A percentile compares a stretch with the other conserved stretches of the same genome.
Conservation (phyloP, 768 basidiomycete genomes). For the Russula foetens region DNA sequence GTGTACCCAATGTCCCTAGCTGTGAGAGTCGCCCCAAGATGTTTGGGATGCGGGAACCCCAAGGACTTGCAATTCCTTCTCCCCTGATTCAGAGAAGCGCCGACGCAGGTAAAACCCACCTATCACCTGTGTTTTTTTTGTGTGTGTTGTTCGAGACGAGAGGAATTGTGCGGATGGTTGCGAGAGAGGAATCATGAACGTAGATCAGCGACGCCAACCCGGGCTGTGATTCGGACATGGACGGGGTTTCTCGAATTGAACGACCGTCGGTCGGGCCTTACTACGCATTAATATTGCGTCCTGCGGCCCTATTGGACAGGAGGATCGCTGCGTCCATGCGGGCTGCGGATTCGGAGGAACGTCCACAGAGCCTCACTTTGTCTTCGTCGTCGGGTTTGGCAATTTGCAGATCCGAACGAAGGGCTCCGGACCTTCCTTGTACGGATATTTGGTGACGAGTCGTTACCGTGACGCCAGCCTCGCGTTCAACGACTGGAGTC, state of each 20-base stretch:
- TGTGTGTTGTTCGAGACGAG: too few relatives aligned
- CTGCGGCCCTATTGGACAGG: not conserved
- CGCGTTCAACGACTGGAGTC: not conserved
- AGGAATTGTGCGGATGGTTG: too few relatives aligned
- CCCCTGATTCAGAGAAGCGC: not conserved
- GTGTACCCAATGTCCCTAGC: not conserved
- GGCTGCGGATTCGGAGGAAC: not conserved
- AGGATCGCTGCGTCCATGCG: too few relatives aligned
- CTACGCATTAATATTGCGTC: not conserved
- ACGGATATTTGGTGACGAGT: not conserved
- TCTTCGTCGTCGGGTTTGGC: too few relatives aligned
- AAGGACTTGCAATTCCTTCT: not conserved
- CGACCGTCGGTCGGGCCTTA: not conserved
- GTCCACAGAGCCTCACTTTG: not conserved
- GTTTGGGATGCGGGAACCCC: not conserved
- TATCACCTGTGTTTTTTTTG: too few relatives aligned
- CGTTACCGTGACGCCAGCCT: not conserved
- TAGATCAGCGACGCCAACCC: not conserved
- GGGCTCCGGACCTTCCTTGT: not conserved
- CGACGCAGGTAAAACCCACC: too few relatives aligned
- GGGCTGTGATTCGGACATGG: not conserved
- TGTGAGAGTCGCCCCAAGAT: not conserved
- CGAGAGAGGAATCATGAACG: too few relatives aligned
- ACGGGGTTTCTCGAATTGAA: not conserved
- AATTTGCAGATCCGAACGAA: constrained; percentile 5